phyloP scores from a whole-genome alignment of 2,329 filamentous ascomycete genomes.

The Fusarium sulawesiense region DNA sequence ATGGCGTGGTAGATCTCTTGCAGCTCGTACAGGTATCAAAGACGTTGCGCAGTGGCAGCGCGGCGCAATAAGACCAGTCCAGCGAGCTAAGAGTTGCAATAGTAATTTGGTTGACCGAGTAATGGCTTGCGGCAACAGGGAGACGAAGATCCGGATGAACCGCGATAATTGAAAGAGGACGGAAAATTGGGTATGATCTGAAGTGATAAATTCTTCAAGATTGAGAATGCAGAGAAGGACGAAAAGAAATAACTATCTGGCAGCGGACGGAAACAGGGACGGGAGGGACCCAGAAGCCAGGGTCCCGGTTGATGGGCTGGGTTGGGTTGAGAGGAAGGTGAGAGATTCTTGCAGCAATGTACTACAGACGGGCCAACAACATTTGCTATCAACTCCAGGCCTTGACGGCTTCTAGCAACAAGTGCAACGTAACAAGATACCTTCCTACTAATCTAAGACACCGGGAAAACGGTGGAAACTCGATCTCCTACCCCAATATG shows the following conservation, averaged over 20 bases:
- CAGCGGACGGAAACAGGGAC: constrained; percentile 16
- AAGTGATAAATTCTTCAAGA: neutral
- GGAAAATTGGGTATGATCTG: neutral
- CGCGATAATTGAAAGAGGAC: neutral
- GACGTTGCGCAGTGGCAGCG: constrained; percentile 39
- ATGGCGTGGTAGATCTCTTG: constrained; percentile 33
- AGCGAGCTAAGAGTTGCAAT: constrained; percentile 14
- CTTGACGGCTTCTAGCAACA: constrained; percentile 16
- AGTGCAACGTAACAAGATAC: neutral
- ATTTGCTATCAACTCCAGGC: neutral
- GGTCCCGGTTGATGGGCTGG: constrained; percentile 28
- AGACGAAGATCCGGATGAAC: neutral
- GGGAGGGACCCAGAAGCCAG: constrained; percentile 32
- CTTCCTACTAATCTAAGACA: neutral
- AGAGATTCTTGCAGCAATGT: constrained; percentile 16
- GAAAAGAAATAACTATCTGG: constrained; percentile 4
- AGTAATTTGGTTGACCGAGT: constrained; percentile 27
- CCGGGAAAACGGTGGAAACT: neutral
- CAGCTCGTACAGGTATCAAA: constrained; percentile 33
- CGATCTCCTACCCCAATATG: neutral
- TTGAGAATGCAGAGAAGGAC: constrained; percentile 12
- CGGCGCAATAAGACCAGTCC: constrained; percentile 36
- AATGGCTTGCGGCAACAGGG: constrained; percentile 18
- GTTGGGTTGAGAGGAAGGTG: constrained; percentile 13
- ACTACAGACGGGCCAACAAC: constrained; percentile 31